Conservation (phyloP, 1,284 basidiomycete genomes). For the Tetrapyrgos nigripes region DNA sequence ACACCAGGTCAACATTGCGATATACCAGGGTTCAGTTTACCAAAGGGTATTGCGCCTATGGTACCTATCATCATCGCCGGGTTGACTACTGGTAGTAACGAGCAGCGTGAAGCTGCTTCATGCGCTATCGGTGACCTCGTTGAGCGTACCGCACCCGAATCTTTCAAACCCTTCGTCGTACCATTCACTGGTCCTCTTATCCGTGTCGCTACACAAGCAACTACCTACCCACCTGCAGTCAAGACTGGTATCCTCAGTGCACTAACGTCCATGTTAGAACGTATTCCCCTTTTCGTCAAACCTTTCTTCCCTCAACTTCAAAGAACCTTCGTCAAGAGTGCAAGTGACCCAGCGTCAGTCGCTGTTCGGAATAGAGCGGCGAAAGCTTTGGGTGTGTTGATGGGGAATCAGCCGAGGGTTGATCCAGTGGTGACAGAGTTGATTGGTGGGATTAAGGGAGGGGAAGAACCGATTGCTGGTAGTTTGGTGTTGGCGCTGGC, state of each 20-base stretch:
- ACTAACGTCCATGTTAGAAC: constrained; percentile 81
- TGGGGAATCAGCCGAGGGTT: constrained; percentile 88
- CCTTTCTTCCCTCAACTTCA: constrained; percentile 99
- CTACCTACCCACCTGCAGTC: constrained; percentile 88
- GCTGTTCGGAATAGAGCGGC: constrained; percentile 87
- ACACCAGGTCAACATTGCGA: constrained; percentile 65
- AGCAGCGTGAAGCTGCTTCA: constrained; percentile 91
- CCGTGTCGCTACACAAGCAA: constrained; percentile 89
- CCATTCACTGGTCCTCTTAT: constrained; percentile 97
- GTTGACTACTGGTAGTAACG: constrained; percentile 82
- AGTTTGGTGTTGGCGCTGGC: constrained; percentile 83
- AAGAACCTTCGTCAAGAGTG: constrained; percentile 95
- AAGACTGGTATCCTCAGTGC: constrained; percentile 89
- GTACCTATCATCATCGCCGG: constrained; percentile 93
- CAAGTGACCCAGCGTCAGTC: constrained; percentile 80
- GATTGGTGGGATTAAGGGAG: constrained; percentile 69
- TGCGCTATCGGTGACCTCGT: constrained; percentile 96
- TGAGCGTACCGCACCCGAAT: constrained; percentile 85
- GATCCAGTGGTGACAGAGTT: constrained; percentile 92
- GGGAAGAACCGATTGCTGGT: constrained; percentile 78
- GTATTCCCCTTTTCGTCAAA: constrained; percentile 90
- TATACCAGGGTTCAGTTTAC: constrained; percentile 89
- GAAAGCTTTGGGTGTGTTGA: constrained; percentile 88
- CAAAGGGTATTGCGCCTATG: constrained; percentile 89
- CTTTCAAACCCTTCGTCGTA: constrained; percentile 97